Percentiles rank a stretch among this genome's conserved stretches.
Evolutionary conservation across 371 early-diverging fungal genomes (phyloP).

Genomic region (Zopfochytrium polystomum): DNA sequence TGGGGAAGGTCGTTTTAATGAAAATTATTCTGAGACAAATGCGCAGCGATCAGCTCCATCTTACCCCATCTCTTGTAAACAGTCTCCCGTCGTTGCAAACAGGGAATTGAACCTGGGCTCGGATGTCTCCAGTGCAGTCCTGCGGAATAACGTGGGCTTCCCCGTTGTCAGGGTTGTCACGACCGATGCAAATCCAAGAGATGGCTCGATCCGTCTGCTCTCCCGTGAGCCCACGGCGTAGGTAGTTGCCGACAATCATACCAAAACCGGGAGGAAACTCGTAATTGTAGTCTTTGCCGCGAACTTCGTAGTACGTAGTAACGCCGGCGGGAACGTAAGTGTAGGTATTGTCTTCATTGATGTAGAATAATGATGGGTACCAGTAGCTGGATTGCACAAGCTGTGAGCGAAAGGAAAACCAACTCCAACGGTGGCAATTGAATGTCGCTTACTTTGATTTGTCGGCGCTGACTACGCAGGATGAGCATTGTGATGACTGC

Average conservation of each 20-base stretch:
- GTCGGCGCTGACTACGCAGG: neutral
- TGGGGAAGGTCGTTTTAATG: neutral
- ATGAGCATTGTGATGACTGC: neutral
- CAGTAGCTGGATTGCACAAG: slow-evolving; percentile 9
- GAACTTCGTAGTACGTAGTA: slow-evolving; percentile 9
- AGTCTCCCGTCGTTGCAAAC: neutral
- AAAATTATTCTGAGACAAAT: no score
- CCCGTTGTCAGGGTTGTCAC: neutral
- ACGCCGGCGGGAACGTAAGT: slow-evolving; percentile 2
- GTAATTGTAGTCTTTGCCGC: slow-evolving; percentile 8
- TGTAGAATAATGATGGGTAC: slow-evolving; percentile 5
- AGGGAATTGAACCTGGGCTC: neutral
- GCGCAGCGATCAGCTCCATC: no score
- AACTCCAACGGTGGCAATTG: no score
- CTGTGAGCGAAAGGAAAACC: neutral
- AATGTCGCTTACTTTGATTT: no score
- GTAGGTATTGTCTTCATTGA: neutral
- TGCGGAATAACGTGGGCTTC: neutral
- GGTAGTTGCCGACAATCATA: slow-evolving; percentile 3
- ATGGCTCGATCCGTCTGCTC: neutral
- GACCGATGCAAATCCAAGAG: slow-evolving; percentile 6
- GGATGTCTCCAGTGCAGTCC: neutral
- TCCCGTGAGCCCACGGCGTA: neutral
- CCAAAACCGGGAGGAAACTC: slow-evolving; percentile 6
- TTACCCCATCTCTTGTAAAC: no score